A percentile compares a stretch with the other conserved stretches of the same genome.
Evolutionary conservation across 495 filamentous ascomycete species (phyloP).

Genomic region (Penicillium psychrofluorescens): DNA sequence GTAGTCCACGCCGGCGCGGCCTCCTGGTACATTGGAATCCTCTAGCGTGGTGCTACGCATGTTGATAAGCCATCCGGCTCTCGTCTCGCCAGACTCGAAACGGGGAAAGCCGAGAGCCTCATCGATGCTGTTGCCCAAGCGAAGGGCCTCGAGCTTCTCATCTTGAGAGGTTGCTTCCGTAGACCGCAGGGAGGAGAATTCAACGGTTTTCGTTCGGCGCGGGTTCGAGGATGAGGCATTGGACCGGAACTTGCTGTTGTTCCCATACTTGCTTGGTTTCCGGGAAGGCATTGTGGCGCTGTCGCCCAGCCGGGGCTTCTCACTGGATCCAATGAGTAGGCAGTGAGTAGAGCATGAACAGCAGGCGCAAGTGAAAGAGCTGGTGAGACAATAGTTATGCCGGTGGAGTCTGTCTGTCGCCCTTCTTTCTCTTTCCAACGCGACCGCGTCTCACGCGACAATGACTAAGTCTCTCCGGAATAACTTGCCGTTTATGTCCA

Average conservation of each 20-base stretch:
- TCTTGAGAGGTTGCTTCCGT: slow-evolving; percentile 81
- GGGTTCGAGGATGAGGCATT: slow-evolving; percentile 42
- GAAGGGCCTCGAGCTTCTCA: slow-evolving; percentile 76
- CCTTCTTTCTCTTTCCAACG: slow-evolving; percentile 22
- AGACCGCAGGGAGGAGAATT: slow-evolving; percentile 62
- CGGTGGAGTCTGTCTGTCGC: slow-evolving; percentile 11
- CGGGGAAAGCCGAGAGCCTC: slow-evolving; percentile 89
- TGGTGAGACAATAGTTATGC: too few relatives aligned
- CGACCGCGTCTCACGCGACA: slow-evolving; percentile 33
- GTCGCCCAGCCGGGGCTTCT: slow-evolving; percentile 20
- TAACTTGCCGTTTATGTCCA: slow-evolving; percentile 17
- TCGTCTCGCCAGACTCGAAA: slow-evolving; percentile 82
- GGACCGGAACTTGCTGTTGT: slow-evolving; percentile 48
- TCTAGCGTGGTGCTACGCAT: slow-evolving; percentile 85
- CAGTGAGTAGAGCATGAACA: slow-evolving; percentile 19
- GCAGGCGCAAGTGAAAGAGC: not conserved
- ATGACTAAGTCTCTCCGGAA: slow-evolving; percentile 18
- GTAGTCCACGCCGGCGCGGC: slow-evolving; percentile 86
- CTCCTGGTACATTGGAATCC: slow-evolving; percentile 73
- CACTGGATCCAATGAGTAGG: slow-evolving; percentile 6
- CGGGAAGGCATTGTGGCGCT: slow-evolving; percentile 47
- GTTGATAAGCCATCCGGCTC: slow-evolving; percentile 89
- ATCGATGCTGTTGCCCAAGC: slow-evolving; percentile 84
- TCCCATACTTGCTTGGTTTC: slow-evolving; percentile 48
- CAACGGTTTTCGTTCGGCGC: slow-evolving; percentile 64